Base-by-base conservation (phyloP, 352 stramenopile species). In the Lagenidium sp. region DNA sequence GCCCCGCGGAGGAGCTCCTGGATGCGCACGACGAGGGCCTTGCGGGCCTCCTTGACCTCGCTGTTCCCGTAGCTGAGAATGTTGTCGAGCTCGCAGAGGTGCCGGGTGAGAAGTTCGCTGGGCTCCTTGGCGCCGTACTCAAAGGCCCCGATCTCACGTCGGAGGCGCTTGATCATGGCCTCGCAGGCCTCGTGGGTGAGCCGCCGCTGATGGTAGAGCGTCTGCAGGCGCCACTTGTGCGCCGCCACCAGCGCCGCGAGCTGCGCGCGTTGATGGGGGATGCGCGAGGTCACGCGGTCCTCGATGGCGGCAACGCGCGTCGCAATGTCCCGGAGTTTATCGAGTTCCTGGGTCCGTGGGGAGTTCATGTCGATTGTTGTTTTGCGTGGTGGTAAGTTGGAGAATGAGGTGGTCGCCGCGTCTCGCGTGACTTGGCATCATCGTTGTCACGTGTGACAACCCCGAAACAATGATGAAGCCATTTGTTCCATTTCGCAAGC, bases 81-180 rank as follows among this genome's bases (percentile, higher is more conserved):
- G 20, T 71, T 55, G 57, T 85, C 73, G 40, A 85, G 47, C 16
- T 81, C 57, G 25, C 64, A 62, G 29, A 85, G 47, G 22, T 68
- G 53, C 3, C 64, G 65, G 7, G 73, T 85, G 2, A 85, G 60
- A 34, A 80, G 53, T 57, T 85, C 73, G 16, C 55, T 62, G 47
- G 81, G 73, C 38, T 80, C 65, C 53, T 76, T 73, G 12, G 57
- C 55, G 21, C 59, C 57, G 55, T 82, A 82, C 51, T 81, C 65
- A 40, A 80, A 83, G 16, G 67, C 63, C 38, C 65, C 69, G 18
- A 83, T 41, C 39, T 82, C 65, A 41, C 68, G 50, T 10, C 64
- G 66, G n/a, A 65, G 36, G 29, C 67, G 60, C 52, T 79, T 82
- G n/a, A 48, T 42, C 8, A 26, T 40, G 11, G 29, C n/a, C 4